Base-by-base conservation (phyloP, 345 rosid genomes). In the Dimocarpus longan region DNA sequence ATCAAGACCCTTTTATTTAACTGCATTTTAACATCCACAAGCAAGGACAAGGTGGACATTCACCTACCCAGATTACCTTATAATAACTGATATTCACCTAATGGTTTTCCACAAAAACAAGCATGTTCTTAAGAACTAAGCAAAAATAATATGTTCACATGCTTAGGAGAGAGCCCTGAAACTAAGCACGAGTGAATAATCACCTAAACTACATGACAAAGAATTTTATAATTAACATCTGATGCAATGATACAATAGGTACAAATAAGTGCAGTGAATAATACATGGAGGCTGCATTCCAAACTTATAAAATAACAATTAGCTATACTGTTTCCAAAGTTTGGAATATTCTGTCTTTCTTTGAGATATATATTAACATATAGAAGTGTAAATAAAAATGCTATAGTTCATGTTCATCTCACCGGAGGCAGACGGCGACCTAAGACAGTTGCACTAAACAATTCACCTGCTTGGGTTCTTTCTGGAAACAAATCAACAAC, bases 401-500 rank as follows among this genome's bases (percentile, higher is more conserved):
- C 37, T 69, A 52, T 40, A 78, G 71, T 54, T 77, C 62, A 6
- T 80, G 70, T 54, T 77, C 56, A 8, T 80, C 93, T 86, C 74
- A 95, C 98, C 85, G 76, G 79, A 83, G 91, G 92, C 78, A 90
- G 68, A 79, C 21, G 85, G 42, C 76, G 87, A 75, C 92, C 88
- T 79, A 75, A 89, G 84, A 85, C 87, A 59, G 90, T 73, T 50
- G 85, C 90, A 86, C 90, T 79, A 81, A 93, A 90, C 85, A 90
- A 85, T 70, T 91, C 91, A 77, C 95, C 92, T 10, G 97, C 91
- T 80, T 81, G 93, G 70, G 90, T 87, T 84, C 89, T 90, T 84
- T 88, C 92, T 3, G 94, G 94, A 82, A 85, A 87, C 64, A 93
- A 87, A 74, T 85, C 88, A 54, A 73, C 77, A 68, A 80, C 42